Evolutionary conservation across 2,329 filamentous ascomycete genomes (phyloP), one percentile per base, ranked within the genome.

Genomic region (Teratosphaeriaceae sp.): DNA sequence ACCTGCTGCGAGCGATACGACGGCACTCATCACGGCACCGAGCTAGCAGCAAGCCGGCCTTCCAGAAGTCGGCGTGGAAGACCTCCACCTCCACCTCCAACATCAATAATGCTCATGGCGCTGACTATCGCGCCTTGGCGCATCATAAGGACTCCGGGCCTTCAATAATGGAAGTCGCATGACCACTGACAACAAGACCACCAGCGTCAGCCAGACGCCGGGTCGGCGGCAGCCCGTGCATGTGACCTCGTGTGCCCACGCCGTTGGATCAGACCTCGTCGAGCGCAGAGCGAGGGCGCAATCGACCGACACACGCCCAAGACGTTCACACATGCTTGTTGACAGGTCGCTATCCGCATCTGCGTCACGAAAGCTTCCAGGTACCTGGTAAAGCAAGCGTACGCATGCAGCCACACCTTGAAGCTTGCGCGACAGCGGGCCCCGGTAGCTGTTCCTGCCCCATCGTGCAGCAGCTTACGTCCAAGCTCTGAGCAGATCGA

Each of bases 331-430:
- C 52, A 54, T 49, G 53, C 55, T 51, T 53, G 41, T 47, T 52
- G 55, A 56, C 55, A 56, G 49, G 43, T 51, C 45, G 45, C 46
- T 49, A 43, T 46, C 46, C 48, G 41, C 44, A 24, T 12, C 29
- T 41, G 29, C 31, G 40, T 13, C 40, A 43, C 52, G 46, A 47
- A 40, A 49, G 43, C 42, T 47, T 45, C 55, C 58, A 52, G 44
- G 29, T 52, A 56, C 56, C 55, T 31, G 53, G 52, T 52, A 51
- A 44, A 36, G 41, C 46, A 50, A 43, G 40, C 47, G 45, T 20
- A 50, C 47, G 43, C 43, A 50, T 57, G 57, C 58, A 58, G 57
- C 55, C 55, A 57, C 57, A 53, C 54, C 54, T 55, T 44, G 53
- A 57, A 24, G 40, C 44, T 51, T 49, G 45, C 49, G 45, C 48